These are phyloP conservation scores for Pythium biforme DNA, from an alignment of 352 stramenopile genomes.

Conservation along the genomic window DNA sequence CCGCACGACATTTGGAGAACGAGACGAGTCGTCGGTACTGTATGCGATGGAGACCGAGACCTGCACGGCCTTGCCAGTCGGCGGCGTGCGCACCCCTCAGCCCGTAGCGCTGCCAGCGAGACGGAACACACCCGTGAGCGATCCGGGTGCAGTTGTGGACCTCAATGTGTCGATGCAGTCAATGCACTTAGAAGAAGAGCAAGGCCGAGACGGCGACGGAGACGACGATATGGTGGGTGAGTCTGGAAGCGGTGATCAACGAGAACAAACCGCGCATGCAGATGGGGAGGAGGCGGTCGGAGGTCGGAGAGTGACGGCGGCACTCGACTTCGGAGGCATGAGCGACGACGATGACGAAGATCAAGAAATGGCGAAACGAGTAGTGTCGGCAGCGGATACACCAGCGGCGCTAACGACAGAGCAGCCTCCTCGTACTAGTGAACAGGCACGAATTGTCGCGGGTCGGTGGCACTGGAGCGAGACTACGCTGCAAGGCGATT, in stretches of 20 bases:
- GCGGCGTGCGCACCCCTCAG: constrained; percentile 4
- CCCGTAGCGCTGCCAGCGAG: constrained; percentile 5
- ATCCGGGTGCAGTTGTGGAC: constrained; percentile 22
- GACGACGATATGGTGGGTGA: constrained; percentile 26
- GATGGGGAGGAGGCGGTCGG: background rate
- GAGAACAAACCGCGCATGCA: background rate
- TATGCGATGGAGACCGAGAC: constrained; percentile 21
- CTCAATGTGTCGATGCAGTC: constrained; percentile 73
- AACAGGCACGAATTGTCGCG: background rate
- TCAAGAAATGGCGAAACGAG: constrained; percentile 2
- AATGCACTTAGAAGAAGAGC: constrained; percentile 62
- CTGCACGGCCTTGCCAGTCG: background rate
- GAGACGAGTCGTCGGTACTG: constrained; percentile 19
- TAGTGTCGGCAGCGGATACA: background rate
- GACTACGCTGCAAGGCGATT: constrained; percentile 19
- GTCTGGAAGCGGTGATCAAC: background rate
- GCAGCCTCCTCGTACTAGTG: background rate
- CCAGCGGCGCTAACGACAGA: too few relatives aligned
- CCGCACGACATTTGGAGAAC: constrained; percentile 2
- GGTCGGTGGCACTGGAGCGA: constrained; percentile 28
- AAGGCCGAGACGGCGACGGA: constrained; percentile 20
- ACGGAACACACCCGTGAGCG: background rate
- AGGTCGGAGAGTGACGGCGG: constrained; percentile 8
- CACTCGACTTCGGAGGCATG: constrained; percentile 27
- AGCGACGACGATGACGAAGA: constrained; percentile 26